Base-by-base conservation (phyloP, 1,139 yeast genomes). In the Candida frijolesensis region DNA sequence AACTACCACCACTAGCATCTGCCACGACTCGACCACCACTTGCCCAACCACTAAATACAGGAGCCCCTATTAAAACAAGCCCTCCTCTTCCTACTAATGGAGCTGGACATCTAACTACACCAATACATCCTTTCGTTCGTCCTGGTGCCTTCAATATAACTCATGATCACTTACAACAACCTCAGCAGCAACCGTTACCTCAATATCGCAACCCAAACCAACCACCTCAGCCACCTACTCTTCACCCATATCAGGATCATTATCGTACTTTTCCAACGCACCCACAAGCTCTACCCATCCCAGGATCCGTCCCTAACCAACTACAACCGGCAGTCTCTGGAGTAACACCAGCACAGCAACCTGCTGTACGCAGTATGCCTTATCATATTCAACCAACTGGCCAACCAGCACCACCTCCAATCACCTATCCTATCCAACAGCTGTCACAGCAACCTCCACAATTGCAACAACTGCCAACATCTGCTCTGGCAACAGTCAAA, bases 291-390 rank as follows among this genome's bases (percentile, higher is more conserved):
- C 27, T 34, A n/a, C 27, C 32, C 4, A 29, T 9, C 8, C 27
- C 46, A 16, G n/a, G 37, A 42, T 22, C 33, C 25, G 42, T 16
- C 14, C 43, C 43, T 12, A 25, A 15, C 15, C 48, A 41, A 29
- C 9, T 14, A 41, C 40, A 39, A 27, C 22, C 35, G 2, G 29
- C 9, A 25, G 29, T 25, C 10, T 9, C 29, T 8, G 29, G 9
- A 25, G 29, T 25, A 4, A 19, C 22, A 19, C 29, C 27, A 14
- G 15, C n/a, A 42, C 44, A 19, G 32, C 38, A 16, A 33, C 44
- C 33, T 33, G 34, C 22, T 9, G 12, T 25, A 8, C 19, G 45
- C 19, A 32, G 45, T 2, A 4, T n/a, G 4, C 37, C 43, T 12
- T 35, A 29, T 12, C 47, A 35, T 12, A 16, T 22, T 14, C 43